Percentiles rank a stretch among this genome's conserved stretches.
Evolutionary conservation across 2,329 filamentous ascomycete genomes (phyloP).

Genomic region (Monilinia aucupariae): DNA sequence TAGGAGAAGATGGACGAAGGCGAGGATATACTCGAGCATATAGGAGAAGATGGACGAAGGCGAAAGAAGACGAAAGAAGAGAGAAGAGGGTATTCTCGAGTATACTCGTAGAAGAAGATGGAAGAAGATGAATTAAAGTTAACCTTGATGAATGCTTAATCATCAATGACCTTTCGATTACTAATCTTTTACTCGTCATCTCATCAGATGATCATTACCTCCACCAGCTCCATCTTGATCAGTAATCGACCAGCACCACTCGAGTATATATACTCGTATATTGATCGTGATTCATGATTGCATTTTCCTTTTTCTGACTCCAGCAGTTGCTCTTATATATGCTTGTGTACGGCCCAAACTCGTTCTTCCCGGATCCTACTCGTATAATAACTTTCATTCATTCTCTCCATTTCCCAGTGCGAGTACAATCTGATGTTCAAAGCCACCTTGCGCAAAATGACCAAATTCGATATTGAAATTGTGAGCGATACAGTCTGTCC

Average conservation of each 20-base stretch:
- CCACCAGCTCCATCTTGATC: too few relatives aligned
- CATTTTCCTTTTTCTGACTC: not conserved
- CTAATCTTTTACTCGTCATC: slow-evolving; percentile 1
- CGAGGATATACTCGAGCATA: too few relatives aligned
- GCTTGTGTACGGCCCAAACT: not conserved
- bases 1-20: too few relatives aligned
- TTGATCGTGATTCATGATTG: too few relatives aligned
- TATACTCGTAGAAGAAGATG: too few relatives aligned
- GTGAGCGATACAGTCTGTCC: slow-evolving; percentile 66
- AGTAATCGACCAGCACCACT: slow-evolving; percentile 7
- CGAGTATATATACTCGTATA: too few relatives aligned
- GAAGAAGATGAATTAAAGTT: too few relatives aligned
- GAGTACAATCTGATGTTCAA: slow-evolving; percentile 23
- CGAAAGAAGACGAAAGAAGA: too few relatives aligned
- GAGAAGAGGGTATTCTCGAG: too few relatives aligned
- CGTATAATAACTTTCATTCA: not conserved
- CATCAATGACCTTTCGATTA: not conserved
- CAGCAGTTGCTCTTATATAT: not conserved
- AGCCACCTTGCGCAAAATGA: slow-evolving; percentile 47
- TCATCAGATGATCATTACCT: too few relatives aligned
- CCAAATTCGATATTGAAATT: slow-evolving; percentile 69
- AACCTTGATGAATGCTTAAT: not conserved
- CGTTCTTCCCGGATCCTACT: too few relatives aligned
- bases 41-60: too few relatives aligned
- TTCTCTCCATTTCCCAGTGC: not conserved